Conservation (phyloP, 2,329 filamentous ascomycete species). For the Colletotrichum chrysophilum region DNA sequence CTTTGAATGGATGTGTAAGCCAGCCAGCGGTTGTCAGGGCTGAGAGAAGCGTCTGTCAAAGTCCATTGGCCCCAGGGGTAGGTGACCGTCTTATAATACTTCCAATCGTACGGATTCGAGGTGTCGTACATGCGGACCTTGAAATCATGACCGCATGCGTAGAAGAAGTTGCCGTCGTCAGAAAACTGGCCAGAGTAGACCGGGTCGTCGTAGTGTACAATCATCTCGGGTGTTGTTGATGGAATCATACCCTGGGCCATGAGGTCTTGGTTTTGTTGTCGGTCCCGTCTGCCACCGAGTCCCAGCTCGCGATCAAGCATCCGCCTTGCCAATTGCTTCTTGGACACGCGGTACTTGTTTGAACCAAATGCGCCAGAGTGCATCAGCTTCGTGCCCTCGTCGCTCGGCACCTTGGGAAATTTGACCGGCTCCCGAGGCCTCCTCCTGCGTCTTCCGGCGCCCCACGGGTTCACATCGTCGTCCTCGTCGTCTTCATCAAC, state of each 20-base stretch:
- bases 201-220: constrained; percentile 84
- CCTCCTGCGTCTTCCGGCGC: constrained; percentile 50
- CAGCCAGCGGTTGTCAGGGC: constrained; percentile 88
- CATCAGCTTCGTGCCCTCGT: constrained; percentile 80
- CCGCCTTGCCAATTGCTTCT: constrained; percentile 68
- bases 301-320: constrained; percentile 86
- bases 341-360: constrained; percentile 58
- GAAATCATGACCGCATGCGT: constrained; percentile 90
- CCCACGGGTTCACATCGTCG: constrained; percentile 42
- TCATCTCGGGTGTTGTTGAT: constrained; percentile 77
- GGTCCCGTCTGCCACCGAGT: constrained; percentile 63
- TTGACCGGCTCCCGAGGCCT: constrained; percentile 52
- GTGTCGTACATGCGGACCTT: constrained; percentile 97
- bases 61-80: constrained; percentile 95
- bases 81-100: constrained; percentile 87
- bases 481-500: constrained; percentile 43
- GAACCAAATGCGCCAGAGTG: constrained; percentile 79
- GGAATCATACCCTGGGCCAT: constrained; percentile 73
- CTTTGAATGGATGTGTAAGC: constrained; percentile 91
- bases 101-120: constrained; percentile 93
- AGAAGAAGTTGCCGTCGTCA: constrained; percentile 97
- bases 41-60: constrained; percentile 89
- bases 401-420: constrained; percentile 86
- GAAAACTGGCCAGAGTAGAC: constrained; percentile 98
- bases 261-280: constrained; percentile 65